Conservation (phyloP, 805 yeast genomes). For the Saturnispora diversa region DNA sequence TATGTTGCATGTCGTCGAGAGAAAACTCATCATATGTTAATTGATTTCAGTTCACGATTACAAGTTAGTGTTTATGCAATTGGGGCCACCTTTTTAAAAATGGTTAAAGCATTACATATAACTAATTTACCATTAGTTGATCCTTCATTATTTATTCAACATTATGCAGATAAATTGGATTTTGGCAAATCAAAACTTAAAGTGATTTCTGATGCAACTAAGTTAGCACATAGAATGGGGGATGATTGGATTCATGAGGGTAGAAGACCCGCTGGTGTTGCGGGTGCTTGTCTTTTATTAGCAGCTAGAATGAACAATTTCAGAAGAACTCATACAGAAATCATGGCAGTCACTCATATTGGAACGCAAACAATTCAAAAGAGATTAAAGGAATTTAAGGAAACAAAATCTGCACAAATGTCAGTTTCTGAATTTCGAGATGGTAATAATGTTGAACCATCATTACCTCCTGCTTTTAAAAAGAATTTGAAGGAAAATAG, state of each 20-base stretch:
- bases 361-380: slow-evolving; percentile 91
- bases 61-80: slow-evolving; percentile 89
- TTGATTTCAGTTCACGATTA: slow-evolving; percentile 84
- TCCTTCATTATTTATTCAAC: slow-evolving; percentile 88
- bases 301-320: slow-evolving; percentile 97
- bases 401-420: slow-evolving; percentile 64
- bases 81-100: slow-evolving; percentile 90
- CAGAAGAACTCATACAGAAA: slow-evolving; percentile 84
- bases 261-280: slow-evolving; percentile 95
- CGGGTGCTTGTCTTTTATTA: slow-evolving; percentile 88
- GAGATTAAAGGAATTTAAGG: slow-evolving; percentile 79
- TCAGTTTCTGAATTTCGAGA: slow-evolving; percentile 67
- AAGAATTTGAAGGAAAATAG: slow-evolving; percentile 49
- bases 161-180: slow-evolving; percentile 81
- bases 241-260: slow-evolving; percentile 96
- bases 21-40: slow-evolving; percentile 88
- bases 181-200: slow-evolving; percentile 67
- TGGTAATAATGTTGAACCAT: slow-evolving; percentile 32
- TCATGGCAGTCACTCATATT: slow-evolving; percentile 90
- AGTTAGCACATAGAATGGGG: slow-evolving; percentile 83
- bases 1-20: slow-evolving; percentile 92
- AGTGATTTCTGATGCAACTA: slow-evolving; percentile 81
- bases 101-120: slow-evolving; percentile 81
- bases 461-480: slow-evolving; percentile 79
- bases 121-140: slow-evolving; percentile 79